Evolutionary conservation across 768 basidiomycete genomes (phyloP).

Genomic region (Agrocybe chaxingu): DNA sequence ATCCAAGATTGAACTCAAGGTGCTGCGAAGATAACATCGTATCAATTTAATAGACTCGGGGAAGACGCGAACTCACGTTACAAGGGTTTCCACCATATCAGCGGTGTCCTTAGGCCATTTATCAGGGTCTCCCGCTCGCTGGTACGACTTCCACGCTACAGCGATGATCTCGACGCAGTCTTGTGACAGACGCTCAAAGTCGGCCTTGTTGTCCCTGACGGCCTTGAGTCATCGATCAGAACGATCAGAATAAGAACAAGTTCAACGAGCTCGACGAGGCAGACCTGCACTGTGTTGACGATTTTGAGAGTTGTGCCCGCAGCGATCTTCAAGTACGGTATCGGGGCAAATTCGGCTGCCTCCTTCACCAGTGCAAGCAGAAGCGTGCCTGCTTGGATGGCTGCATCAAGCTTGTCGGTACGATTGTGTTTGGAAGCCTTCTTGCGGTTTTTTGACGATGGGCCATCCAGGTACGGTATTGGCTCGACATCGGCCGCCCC

Average conservation of each 20-base stretch:
- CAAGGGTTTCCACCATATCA: slow-evolving; percentile 6
- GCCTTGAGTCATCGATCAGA: background rate
- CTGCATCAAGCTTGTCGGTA: no score
- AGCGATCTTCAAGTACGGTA: slow-evolving; percentile 17
- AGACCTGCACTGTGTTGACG: slow-evolving; percentile 15
- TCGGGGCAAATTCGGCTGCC: slow-evolving; percentile 11
- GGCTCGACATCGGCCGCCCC: no score
- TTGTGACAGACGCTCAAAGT: slow-evolving; percentile 9
- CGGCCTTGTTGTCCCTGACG: slow-evolving; percentile 15
- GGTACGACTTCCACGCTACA: slow-evolving; percentile 10
- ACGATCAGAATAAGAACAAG: background rate
- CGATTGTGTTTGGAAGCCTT: no score
- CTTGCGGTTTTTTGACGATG: no score
- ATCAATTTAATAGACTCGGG: background rate
- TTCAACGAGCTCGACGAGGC: background rate
- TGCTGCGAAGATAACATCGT: background rate
- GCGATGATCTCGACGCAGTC: slow-evolving; percentile 8
- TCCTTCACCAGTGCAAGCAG: slow-evolving; percentile 9
- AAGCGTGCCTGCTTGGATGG: background rate
- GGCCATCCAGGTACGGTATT: no score
- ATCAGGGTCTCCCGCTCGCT: slow-evolving; percentile 3
- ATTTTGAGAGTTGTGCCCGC: slow-evolving; percentile 13
- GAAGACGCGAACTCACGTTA: background rate
- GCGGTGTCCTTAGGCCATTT: slow-evolving; percentile 9
- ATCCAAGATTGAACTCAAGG: slow-evolving; percentile 5